A percentile compares a stretch with the other conserved stretches of the same genome.
Evolutionary conservation across 192 early-diverging fungal species (phyloP).

Genomic region (Irineochytrium annulatum): DNA sequence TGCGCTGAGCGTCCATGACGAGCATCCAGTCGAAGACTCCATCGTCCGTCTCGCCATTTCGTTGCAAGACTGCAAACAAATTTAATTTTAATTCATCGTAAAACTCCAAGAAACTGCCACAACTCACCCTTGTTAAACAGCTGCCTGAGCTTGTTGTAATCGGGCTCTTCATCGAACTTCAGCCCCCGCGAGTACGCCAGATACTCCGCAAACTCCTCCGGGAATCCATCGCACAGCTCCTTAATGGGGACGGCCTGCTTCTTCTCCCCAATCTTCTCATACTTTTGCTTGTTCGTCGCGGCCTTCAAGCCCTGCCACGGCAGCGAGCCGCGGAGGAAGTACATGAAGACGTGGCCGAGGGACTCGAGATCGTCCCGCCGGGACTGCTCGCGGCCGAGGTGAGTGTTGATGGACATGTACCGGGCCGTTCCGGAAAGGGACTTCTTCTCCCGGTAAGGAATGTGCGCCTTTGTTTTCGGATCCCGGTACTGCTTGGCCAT

Average conservation of each 20-base stretch:
- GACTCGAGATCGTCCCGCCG: conserved; percentile 96
- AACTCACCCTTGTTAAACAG: conserved; percentile 73
- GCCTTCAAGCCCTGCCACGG: conserved; percentile 99
- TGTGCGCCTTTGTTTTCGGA: conserved; percentile 93
- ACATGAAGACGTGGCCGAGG: conserved; percentile 97
- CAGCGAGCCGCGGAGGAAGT: conserved; percentile 88
- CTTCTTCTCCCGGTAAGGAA: conserved; percentile 96
- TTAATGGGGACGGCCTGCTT: conserved; percentile 86
- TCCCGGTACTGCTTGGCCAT: conserved; percentile 98
- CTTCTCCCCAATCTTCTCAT: conserved; percentile 98
- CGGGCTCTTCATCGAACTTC: conserved; percentile 94
- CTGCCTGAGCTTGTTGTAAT: conserved; percentile 88
- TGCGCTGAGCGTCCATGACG: conserved; percentile 48
- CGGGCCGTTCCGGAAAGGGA: conserved; percentile 91
- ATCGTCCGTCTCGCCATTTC: conserved; percentile 76
- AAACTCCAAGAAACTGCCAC: not conserved
- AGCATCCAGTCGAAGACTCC: conserved; percentile 93
- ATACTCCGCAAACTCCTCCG: conserved; percentile 89
- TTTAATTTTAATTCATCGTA: not conserved
- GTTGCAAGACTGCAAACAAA: conserved; percentile 26
- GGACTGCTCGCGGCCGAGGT: conserved; percentile 96
- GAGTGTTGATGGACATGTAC: conserved; percentile 98
- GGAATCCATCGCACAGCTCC: conserved; percentile 88
- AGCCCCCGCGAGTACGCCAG: conserved; percentile 86
- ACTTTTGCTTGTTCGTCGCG: conserved; percentile 98